Percentiles rank a stretch among this genome's conserved stretches.
Evolutionary conservation across 2,329 filamentous ascomycete species (phyloP).

Genomic region (Cordyceps cicadae): DNA sequence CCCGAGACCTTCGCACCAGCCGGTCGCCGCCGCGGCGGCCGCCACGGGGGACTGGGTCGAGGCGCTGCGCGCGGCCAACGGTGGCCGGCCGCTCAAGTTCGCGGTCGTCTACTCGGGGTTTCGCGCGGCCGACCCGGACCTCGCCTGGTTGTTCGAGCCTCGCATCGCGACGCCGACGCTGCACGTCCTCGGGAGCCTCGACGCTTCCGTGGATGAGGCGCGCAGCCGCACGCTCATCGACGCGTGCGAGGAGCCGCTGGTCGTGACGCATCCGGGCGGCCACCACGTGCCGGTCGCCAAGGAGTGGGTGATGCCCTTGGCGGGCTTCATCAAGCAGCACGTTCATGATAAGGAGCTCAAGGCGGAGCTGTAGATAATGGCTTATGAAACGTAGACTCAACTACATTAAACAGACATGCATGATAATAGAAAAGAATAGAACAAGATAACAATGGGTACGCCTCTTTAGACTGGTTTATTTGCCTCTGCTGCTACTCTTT

Average conservation of each 20-base stretch:
- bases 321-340: slow-evolving; percentile 55
- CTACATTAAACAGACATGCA: slow-evolving; percentile 11
- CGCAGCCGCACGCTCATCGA: slow-evolving; percentile 61
- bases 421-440: background rate
- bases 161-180: slow-evolving; percentile 67
- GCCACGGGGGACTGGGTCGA: slow-evolving; percentile 33
- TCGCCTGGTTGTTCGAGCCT: slow-evolving; percentile 62
- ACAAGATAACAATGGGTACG: background rate
- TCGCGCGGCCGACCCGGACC: slow-evolving; percentile 50
- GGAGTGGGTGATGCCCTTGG: slow-evolving; percentile 69
- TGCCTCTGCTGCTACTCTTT: background rate
- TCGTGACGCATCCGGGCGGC: slow-evolving; percentile 72
- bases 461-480: background rate
- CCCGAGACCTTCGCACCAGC: slow-evolving; percentile 38
- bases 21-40: slow-evolving; percentile 22
- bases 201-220: slow-evolving; percentile 78
- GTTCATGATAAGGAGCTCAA: slow-evolving; percentile 21
- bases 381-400: background rate
- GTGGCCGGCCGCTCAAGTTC: slow-evolving; percentile 50
- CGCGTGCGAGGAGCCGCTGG: slow-evolving; percentile 45
- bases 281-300: slow-evolving; percentile 82
- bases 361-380: slow-evolving; percentile 16
- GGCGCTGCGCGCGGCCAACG: slow-evolving; percentile 42
- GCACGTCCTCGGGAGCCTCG: slow-evolving; percentile 75
- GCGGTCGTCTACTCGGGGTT: slow-evolving; percentile 74